These are phyloP conservation scores for Colletotrichum costaricense DNA, from an alignment of 2,329 filamentous ascomycete genomes.

Conservation along the genomic window DNA sequence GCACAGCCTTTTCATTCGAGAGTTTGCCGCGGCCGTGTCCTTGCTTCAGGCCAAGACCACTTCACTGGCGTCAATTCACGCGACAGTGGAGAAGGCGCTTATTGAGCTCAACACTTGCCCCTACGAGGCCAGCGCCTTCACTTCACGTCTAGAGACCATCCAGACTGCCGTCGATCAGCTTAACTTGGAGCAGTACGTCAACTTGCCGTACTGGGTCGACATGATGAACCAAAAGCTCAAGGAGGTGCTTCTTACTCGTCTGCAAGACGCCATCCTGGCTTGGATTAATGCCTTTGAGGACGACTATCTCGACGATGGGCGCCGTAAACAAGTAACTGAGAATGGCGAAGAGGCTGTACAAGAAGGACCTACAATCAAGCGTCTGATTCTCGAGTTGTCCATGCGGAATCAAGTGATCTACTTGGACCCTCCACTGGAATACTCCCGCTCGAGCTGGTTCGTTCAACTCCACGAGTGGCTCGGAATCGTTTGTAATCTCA, in stretches of 20 bases:
- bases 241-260: slow-evolving; percentile 79
- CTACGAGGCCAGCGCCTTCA: slow-evolving; percentile 85
- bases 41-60: slow-evolving; percentile 89
- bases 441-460: slow-evolving; percentile 93
- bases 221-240: slow-evolving; percentile 90
- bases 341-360: slow-evolving; percentile 56
- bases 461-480: slow-evolving; percentile 94
- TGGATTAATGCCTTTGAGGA: slow-evolving; percentile 91
- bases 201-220: slow-evolving; percentile 89
- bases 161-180: slow-evolving; percentile 96
- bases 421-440: slow-evolving; percentile 92
- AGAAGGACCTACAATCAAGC: slow-evolving; percentile 74
- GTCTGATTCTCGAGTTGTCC: slow-evolving; percentile 88
- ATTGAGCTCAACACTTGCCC: slow-evolving; percentile 85
- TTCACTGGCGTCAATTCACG: slow-evolving; percentile 81
- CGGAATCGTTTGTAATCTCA: slow-evolving; percentile 89
- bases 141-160: slow-evolving; percentile 82
- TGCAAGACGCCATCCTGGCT: slow-evolving; percentile 84
- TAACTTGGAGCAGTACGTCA: slow-evolving; percentile 95
- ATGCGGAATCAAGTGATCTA: slow-evolving; percentile 99
- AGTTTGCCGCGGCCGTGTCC: slow-evolving; percentile 89
- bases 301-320: slow-evolving; percentile 62
- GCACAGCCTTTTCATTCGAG: slow-evolving; percentile 95
- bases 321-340: slow-evolving; percentile 60
- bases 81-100: slow-evolving; percentile 84